Base-by-base conservation (phyloP, 306 rosid genomes). In the Cucumis hystrix region DNA sequence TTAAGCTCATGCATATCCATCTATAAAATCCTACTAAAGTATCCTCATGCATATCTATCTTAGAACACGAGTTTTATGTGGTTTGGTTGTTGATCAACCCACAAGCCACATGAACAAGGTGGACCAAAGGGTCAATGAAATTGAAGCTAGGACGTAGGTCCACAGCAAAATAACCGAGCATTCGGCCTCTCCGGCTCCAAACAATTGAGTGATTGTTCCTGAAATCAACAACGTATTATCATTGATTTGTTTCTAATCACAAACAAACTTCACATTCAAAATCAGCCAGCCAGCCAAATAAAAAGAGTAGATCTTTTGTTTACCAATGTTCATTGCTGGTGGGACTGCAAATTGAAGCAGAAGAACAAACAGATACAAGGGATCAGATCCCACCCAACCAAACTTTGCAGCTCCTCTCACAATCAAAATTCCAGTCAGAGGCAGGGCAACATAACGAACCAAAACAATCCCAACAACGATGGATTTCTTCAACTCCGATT, bases 261-360 rank as follows among this genome's bases (percentile, higher is more conserved):
- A 35, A 65, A 37, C 49, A 18, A 3, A 65, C 11, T 66, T 66
- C 28, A 37, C 21, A 35, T 37, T 65, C 49, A 16, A 17, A 64
- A 65, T 65, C 6, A 14, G 4, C 2, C 20, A 63, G 21, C 33
- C 37, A 33, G 37, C 37, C 37, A 33, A 33, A 33, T 33, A 33
- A 8, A 25, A 17, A 4, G 28, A 11, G 47, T 13, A 14, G 51
- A 55, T 35, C 10, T 17, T 85, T 8, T 17, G 16, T 35, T 35
- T 64, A 89, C 96, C 97, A 80, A 88, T 89, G 79, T 33, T 65
- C 97, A 93, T 89, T 39, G 98, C 97, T 14, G 98, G 97, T 0
- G 96, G 98, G 66, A 93, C 79, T 74, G 93, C 87, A 83, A 83
- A 93, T 75, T 89, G 97, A 76, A 93, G 89, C 5, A 91, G 92